These are phyloP conservation scores for Arxiozyma slooffiae DNA, from an alignment of 1,139 yeast genomes.

Conservation along the genomic window DNA sequence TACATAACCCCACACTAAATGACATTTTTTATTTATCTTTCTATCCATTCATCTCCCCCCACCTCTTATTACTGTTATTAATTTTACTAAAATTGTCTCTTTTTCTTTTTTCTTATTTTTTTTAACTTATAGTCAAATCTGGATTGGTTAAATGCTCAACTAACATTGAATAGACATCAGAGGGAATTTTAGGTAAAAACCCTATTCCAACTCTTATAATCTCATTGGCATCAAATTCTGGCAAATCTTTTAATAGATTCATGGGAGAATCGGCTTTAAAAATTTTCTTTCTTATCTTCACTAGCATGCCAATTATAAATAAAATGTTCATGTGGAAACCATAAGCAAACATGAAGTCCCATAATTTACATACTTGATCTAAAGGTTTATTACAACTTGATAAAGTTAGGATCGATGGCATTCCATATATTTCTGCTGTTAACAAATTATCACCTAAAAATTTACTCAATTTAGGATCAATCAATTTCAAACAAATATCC, in stretches of 20 bases:
- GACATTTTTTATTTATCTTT: no score
- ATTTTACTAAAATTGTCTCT: no score
- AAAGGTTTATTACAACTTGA: slow-evolving; percentile 89
- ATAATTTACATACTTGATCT: slow-evolving; percentile 59
- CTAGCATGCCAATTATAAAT: slow-evolving; percentile 76
- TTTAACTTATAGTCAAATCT: slow-evolving; percentile 2
- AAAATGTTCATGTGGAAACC: slow-evolving; percentile 84
- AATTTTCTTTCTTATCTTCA: slow-evolving; percentile 56
- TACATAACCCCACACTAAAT: background rate
- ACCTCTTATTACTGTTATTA: slow-evolving; percentile 28
- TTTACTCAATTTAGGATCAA: slow-evolving; percentile 67
- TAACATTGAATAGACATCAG: slow-evolving; percentile 54
- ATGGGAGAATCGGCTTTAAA: slow-evolving; percentile 55
- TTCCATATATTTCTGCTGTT: slow-evolving; percentile 79
- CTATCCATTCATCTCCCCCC: background rate
- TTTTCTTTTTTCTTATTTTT: background rate
- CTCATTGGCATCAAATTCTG: slow-evolving; percentile 61
- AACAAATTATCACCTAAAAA: slow-evolving; percentile 37
- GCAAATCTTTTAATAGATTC: slow-evolving; percentile 63
- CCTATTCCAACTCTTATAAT: slow-evolving; percentile 73
- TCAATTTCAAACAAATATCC: slow-evolving; percentile 51
- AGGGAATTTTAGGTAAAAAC: slow-evolving; percentile 69
- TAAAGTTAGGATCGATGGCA: slow-evolving; percentile 77
- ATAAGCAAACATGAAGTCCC: slow-evolving; percentile 89
- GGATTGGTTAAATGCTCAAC: slow-evolving; percentile 63